Conservation (phyloP, 2,329 filamentous ascomycete genomes). For the Stagonosporopsis rhizophila region DNA sequence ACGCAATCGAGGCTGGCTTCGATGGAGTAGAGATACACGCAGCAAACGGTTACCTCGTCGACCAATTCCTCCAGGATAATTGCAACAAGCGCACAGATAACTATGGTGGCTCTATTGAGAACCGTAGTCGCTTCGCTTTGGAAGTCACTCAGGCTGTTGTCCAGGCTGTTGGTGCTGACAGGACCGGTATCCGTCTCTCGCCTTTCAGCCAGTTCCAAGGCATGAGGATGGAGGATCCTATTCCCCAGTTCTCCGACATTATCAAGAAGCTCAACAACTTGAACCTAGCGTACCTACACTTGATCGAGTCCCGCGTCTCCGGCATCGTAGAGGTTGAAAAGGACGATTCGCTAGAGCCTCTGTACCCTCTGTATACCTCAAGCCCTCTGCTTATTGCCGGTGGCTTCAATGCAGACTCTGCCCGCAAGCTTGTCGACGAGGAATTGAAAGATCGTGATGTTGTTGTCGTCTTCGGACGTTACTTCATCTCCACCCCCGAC, state of each 20-base stretch:
- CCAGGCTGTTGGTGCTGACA: slow-evolving; percentile 63
- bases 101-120: slow-evolving; percentile 59
- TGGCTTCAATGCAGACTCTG: slow-evolving; percentile 51
- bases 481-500: slow-evolving; percentile 60
- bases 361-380: slow-evolving; percentile 32
- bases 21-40: slow-evolving; percentile 66
- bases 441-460: slow-evolving; percentile 55
- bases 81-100: slow-evolving; percentile 62
- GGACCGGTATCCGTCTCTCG: slow-evolving; percentile 64
- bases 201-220: slow-evolving; percentile 68
- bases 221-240: slow-evolving; percentile 68
- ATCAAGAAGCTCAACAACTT: slow-evolving; percentile 59
- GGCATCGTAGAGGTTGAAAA: slow-evolving; percentile 50
- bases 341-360: slow-evolving; percentile 31
- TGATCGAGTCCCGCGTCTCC: slow-evolving; percentile 65
- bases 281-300: slow-evolving; percentile 57
- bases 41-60: slow-evolving; percentile 72
- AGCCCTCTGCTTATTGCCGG: slow-evolving; percentile 52
- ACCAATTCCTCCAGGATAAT: slow-evolving; percentile 69
- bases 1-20: slow-evolving; percentile 60
- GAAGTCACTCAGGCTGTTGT: slow-evolving; percentile 62
- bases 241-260: slow-evolving; percentile 69
- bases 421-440: slow-evolving; percentile 47
- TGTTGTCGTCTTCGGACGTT: slow-evolving; percentile 57
- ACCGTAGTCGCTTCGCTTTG: slow-evolving; percentile 60